A percentile compares a stretch with the other conserved stretches of the same genome.
Evolutionary conservation across 2,329 filamentous ascomycete genomes (phyloP).

Genomic region (Colletotrichum scovillei): DNA sequence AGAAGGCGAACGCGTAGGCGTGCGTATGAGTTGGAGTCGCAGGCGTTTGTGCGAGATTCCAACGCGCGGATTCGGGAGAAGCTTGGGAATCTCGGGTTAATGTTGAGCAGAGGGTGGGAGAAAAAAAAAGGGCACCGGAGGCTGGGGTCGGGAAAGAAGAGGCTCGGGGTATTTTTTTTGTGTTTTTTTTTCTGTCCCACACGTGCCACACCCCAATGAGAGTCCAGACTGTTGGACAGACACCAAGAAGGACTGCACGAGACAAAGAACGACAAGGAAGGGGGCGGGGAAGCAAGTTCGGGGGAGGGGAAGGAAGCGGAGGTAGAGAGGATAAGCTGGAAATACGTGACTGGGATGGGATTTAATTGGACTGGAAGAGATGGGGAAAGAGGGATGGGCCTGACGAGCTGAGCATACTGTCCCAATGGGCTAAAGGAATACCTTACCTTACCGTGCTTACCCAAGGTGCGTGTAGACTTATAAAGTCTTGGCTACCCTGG

Average conservation of each 20-base stretch:
- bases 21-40: slow-evolving; percentile 34
- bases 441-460: no score
- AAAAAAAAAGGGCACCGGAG: slow-evolving; percentile 32
- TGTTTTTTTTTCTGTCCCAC: slow-evolving; percentile 28
- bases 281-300: slow-evolving; percentile 13
- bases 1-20: slow-evolving; percentile 11
- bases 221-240: background rate
- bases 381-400: background rate
- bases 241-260: background rate
- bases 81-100: slow-evolving; percentile 53
- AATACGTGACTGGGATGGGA: background rate
- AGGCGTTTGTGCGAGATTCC: slow-evolving; percentile 26
- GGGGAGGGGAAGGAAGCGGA: slow-evolving; percentile 25
- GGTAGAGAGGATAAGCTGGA: slow-evolving; percentile 17
- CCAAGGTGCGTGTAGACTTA: no score
- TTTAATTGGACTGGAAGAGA: slow-evolving; percentile 16
- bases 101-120: slow-evolving; percentile 53
- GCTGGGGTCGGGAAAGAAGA: slow-evolving; percentile 30
- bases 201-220: slow-evolving; percentile 14
- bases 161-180: slow-evolving; percentile 33
- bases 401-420: background rate
- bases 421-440: background rate
- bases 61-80: slow-evolving; percentile 30
- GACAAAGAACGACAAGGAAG: slow-evolving; percentile 3
- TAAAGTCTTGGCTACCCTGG: no score